Base-by-base conservation (phyloP, 139 green algal genomes). In the Pycnococcus provasolii region DNA sequence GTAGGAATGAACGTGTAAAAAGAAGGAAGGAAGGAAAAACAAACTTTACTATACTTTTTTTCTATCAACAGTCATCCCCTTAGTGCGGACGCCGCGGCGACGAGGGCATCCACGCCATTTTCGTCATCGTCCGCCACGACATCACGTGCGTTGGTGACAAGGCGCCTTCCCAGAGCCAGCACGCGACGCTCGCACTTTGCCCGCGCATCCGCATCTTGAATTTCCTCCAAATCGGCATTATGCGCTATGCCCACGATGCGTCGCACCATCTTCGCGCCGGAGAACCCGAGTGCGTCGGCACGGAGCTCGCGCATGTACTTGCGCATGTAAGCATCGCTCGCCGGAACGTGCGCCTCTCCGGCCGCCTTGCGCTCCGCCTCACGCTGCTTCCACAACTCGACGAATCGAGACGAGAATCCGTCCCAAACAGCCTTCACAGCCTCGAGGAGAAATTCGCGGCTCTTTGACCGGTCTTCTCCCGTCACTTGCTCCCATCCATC, bases 191-290 rank as follows among this genome's bases (percentile, higher is more conserved):
- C 90, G 65, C 87, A 95, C 8, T 68, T 76, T 0, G 87, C 85
- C 5, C 87, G 79, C 37, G 73, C 39, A 26, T 90, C 81, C 3
- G 64, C 39, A 62, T 95, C 81, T 1, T 62, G 26, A 63, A 99
- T 97, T 37, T 53, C 73, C 53, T 96, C 85, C 73, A 96, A 82
- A 74, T 99, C 93, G 1, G 89, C 84, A 7, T 94, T 84, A 67
- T 96, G 90, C 0, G 93, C 91, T 40, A 99, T 93, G 62, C 90
- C 70, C 1, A 82, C 64, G 60, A 68, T 65, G 40, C 60, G 52
- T 4, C 77, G 59, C 39, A 80, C 77, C 65, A 83, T 83, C 67
- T 83, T 81, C 9, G 61, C 66, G 0, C 69, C 72, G 2, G 75
- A 73, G 45, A 84, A 85, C 5, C 79, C 79, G 4, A 84, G 55